These are phyloP conservation scores for Ascoidea tarda DNA, from an alignment of 805 yeast species.

Conservation along the genomic window DNA sequence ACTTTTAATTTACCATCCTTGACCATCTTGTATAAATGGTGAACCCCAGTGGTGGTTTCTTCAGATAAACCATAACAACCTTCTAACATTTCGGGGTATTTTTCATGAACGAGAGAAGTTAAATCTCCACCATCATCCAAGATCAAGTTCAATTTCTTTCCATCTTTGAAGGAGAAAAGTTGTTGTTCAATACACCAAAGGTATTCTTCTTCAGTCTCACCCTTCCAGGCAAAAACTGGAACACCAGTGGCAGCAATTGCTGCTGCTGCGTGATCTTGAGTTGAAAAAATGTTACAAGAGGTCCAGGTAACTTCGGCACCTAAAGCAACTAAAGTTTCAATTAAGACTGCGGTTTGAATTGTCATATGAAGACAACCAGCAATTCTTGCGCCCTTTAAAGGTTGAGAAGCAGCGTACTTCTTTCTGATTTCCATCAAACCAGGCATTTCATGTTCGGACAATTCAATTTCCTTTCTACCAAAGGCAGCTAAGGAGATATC, in stretches of 20 bases:
- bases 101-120: conserved; percentile 91
- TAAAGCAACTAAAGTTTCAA: conserved; percentile 90
- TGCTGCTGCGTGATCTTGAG: conserved; percentile 99
- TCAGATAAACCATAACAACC: conserved; percentile 94
- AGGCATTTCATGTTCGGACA: conserved; percentile 99
- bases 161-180: conserved; percentile 94
- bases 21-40: conserved; percentile 94
- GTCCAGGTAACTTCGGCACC: conserved; percentile 99
- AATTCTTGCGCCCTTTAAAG: conserved; percentile 95
- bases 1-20: conserved; percentile 82
- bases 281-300: conserved; percentile 97
- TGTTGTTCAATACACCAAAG: conserved; percentile 99
- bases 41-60: conserved; percentile 99
- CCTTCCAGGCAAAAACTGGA: conserved; percentile 99
- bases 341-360: conserved; percentile 96
- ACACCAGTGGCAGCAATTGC: conserved; percentile 99
- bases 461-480: conserved; percentile 98
- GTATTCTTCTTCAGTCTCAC: conserved; percentile 99
- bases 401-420: conserved; percentile 84
- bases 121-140: conserved; percentile 99
- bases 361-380: conserved; percentile 99
- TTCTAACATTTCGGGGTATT: conserved; percentile 93
- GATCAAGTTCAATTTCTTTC: conserved; percentile 88
- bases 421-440: conserved; percentile 97
- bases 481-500: conserved; percentile 98